These are phyloP conservation scores for Capronia americana DNA, from an alignment of 2,329 filamentous ascomycete species.

Conservation along the genomic window DNA sequence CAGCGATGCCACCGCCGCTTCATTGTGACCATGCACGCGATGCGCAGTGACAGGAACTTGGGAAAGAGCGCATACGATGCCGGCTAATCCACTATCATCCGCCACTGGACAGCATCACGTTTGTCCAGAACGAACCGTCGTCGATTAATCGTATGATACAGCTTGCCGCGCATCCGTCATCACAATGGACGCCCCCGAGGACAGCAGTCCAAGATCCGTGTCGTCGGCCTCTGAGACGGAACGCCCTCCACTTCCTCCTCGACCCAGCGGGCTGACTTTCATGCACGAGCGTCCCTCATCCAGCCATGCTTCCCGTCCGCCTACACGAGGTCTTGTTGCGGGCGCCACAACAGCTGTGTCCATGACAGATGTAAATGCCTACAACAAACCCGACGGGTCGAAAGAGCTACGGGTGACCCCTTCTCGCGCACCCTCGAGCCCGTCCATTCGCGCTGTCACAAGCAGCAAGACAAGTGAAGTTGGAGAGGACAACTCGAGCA, in stretches of 20 bases:
- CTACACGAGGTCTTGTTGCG: slow-evolving; percentile 55
- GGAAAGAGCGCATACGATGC: slow-evolving; percentile 29
- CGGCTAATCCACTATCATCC: slow-evolving; percentile 12
- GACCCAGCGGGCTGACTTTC: slow-evolving; percentile 47
- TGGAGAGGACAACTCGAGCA: slow-evolving; percentile 56
- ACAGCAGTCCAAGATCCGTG: neutral
- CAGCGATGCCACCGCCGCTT: neutral
- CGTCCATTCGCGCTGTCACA: slow-evolving; percentile 46
- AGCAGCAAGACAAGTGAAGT: slow-evolving; percentile 57
- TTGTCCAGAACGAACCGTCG: slow-evolving; percentile 15
- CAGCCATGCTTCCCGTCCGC: slow-evolving; percentile 43
- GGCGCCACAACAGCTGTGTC: slow-evolving; percentile 85
- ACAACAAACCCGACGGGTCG: slow-evolving; percentile 73
- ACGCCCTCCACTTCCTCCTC: slow-evolving; percentile 55
- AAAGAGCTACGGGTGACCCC: slow-evolving; percentile 65
- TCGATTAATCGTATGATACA: neutral
- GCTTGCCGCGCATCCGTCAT: neutral
- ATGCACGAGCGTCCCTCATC: slow-evolving; percentile 39
- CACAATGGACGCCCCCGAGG: slow-evolving; percentile 14
- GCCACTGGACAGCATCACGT: slow-evolving; percentile 19
- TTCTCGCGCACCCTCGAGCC: slow-evolving; percentile 45
- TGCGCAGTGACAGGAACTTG: slow-evolving; percentile 17
- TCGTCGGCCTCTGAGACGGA: slow-evolving; percentile 42
- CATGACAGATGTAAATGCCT: slow-evolving; percentile 77
- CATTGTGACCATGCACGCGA: slow-evolving; percentile 21